phyloP scores from a whole-genome alignment of 2,329 filamentous ascomycete species.

The Fusarium nelsonii region DNA sequence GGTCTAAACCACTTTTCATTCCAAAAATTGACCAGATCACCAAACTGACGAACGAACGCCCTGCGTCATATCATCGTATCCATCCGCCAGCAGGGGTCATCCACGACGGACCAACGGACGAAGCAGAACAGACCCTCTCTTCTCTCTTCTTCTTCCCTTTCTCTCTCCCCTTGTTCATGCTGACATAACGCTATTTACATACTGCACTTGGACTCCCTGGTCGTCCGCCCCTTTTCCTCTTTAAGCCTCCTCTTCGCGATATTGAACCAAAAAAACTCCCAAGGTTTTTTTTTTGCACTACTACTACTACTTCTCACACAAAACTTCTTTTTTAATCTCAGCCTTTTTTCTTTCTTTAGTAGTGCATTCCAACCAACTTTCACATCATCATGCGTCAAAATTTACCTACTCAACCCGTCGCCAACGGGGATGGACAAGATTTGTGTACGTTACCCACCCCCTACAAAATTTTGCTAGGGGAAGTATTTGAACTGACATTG shows the following conservation, averaged over 20 bases:
- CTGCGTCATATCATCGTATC: background rate
- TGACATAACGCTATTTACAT: conserved; percentile 27
- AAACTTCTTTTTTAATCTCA: background rate
- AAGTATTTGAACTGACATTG: conserved; percentile 1
- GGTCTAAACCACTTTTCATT: background rate
- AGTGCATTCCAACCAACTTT: background rate
- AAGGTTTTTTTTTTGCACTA: conserved; percentile 6
- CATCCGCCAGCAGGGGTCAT: conserved; percentile 3
- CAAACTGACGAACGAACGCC: background rate
- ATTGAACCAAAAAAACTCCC: conserved; percentile 9
- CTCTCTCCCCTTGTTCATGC: background rate
- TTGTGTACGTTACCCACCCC: conserved; percentile 30
- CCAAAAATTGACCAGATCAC: background rate
- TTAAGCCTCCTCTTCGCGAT: conserved; percentile 29
- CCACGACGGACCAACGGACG: background rate
- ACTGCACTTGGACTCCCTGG: background rate
- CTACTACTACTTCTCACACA: background rate
- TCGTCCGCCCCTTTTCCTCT: conserved; percentile 30
- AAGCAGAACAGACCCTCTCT: background rate
- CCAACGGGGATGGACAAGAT: conserved; percentile 29
- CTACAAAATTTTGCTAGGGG: background rate
- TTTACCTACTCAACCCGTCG: conserved; percentile 2
- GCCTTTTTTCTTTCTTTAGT: background rate
- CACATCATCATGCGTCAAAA: conserved; percentile 28
- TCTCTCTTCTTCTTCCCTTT: background rate